Base-by-base conservation (phyloP, 805 yeast genomes). In the Candida awuae region DNA sequence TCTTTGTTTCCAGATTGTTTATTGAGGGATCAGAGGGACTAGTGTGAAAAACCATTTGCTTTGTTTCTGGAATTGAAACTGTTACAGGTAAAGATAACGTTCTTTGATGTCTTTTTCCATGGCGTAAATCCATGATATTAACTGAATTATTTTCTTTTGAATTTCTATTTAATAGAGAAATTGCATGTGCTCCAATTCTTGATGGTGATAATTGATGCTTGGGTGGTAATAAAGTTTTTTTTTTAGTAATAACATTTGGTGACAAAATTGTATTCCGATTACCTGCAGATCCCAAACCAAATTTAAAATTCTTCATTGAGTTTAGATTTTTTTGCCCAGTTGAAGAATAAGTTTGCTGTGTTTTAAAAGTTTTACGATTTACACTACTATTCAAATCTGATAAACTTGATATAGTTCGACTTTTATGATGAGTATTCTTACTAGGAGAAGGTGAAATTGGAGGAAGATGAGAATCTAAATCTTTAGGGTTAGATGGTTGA, bases 111-210 rank as follows among this genome's bases (percentile, higher is more conserved):
- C 46, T 41, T 4, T 48, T 23, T 1, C 61, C 61, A 38, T 56
- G 61, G 10, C 53, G 49, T 9, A 58, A 44, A 14, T 41, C 29
- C 12, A 29, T 40, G 46, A 60, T 35, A 43, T 14, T 45, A 6
- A 41, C 31, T 5, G 48, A 46, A 13, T 60, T 58, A 26, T 54
- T 45, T 3, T 50, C 50, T 34, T 52, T 47, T 5, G 33, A 22
- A 37, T 54, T 52, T 10, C 57, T 54, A 28, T 55, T 57, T 25
- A 72, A 49, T 1, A 66, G 63, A 0, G 84, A 80, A 1, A 80
- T 83, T 1, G 86, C 85, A 17, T 70, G 72, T 1, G 86, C 86
- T 1, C 88, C 88, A 9, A 79, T 68, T 48, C 75, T 77, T 1
- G 85, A 82, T 0, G 87, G 87, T 2, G 84, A 77, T 22, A 70